Conservation (phyloP, 192 early-diverging fungal species). For the Backusella macrospora region DNA sequence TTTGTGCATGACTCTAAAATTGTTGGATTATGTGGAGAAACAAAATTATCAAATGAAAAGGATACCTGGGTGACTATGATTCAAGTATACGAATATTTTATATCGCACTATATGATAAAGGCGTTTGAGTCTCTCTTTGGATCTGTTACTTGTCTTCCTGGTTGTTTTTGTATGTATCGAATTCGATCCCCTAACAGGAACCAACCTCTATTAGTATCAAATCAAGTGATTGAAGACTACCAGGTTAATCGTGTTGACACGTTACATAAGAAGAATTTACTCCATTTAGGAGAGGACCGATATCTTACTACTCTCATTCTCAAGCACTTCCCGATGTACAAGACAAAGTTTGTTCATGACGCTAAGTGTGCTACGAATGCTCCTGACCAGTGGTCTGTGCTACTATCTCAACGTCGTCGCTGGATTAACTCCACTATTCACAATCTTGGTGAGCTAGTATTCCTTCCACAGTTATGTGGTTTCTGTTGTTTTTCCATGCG, state of each 20-base stretch:
- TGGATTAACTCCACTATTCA: conserved; percentile 99
- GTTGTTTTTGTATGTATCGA: conserved; percentile 99
- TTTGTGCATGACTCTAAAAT: conserved; percentile 76
- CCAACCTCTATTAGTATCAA: conserved; percentile 87
- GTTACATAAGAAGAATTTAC: conserved; percentile 97
- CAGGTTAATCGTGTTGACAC: conserved; percentile 93
- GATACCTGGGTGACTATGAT: conserved; percentile 96
- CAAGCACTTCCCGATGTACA: conserved; percentile 97
- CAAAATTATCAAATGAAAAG: conserved; percentile 87
- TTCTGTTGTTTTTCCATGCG: conserved; percentile 97
- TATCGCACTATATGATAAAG: conserved; percentile 94
- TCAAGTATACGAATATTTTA: conserved; percentile 98
- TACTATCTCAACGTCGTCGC: conserved; percentile 96
- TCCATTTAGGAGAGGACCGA: conserved; percentile 97
- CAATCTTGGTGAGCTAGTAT: conserved; percentile 92
- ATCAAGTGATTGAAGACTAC: conserved; percentile 90
- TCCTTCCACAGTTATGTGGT: conserved; percentile 94
- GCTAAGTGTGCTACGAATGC: conserved; percentile 92
- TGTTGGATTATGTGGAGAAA: conserved; percentile 95
- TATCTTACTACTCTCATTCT: conserved; percentile 92
- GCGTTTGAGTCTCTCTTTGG: conserved; percentile 98
- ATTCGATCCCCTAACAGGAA: conserved; percentile 86
- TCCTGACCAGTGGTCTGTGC: conserved; percentile 89
- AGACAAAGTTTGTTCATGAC: conserved; percentile 88
- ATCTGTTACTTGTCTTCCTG: conserved; percentile 96